Base-by-base conservation (phyloP, 371 early-diverging fungal genomes). In the Apophysomyces trapeziformis region DNA sequence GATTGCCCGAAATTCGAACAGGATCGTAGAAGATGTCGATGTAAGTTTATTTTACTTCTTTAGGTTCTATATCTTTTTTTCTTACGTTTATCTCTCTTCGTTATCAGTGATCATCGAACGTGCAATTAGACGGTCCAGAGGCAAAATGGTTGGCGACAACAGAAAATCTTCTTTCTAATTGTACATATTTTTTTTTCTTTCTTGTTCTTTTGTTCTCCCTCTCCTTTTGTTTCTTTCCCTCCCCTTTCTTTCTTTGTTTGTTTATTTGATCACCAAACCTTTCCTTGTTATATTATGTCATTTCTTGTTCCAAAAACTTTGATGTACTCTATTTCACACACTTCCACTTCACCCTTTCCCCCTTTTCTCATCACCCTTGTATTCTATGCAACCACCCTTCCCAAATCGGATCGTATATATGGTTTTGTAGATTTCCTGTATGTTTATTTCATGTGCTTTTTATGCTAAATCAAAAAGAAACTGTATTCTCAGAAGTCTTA, bases 1-100 rank as follows among this genome's bases (percentile, higher is more conserved):
- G 83, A 82, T 61, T 82, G 83, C 57, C 76, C 80, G 43, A 68
- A 74, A 21, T 63, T 78, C 1, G 63, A 71, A 36, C 58, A 67
- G 6, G 72, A 65, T 43, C 71, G 68, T 60, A 68, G 73, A 46
- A 65, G 72, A 54, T 79, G 80, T 57, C 74, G 70, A 68, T 57
- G 77, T 75, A 74, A 68, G 73, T 66, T n/a, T 14, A 26, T 2
- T 47, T 14, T 2, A 18, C 8, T 26, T 26, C 0, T 39, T 4
- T 57, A 26, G 36, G 26, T 58, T 58, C 18, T 6, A 11, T 35
- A 56, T n/a, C 6, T 4, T 37, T 9, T 18, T 36, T 13, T 5
- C 37, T 41, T 36, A 21, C 12, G 4, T 38, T 7, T 41, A 58
- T 37, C 43, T 44, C 41, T 64, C 58, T 41, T 39, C n/a, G 35